Base-by-base conservation (phyloP, 225 moss, liverwort and hornwort species). In the Straminergon stramineum region DNA sequence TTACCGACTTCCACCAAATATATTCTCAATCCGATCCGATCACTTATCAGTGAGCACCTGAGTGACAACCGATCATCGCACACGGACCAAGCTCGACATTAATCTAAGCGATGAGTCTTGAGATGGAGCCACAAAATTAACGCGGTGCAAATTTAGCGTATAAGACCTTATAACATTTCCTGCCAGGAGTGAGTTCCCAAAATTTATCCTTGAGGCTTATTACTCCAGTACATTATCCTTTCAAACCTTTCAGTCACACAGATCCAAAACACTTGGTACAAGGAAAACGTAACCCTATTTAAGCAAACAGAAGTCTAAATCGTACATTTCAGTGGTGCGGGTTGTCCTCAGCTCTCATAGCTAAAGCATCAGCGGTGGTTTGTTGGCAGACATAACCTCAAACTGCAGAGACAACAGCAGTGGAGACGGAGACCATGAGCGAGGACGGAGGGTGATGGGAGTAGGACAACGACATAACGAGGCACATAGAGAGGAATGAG, bases 301-400 rank as follows among this genome's bases (percentile, higher is more conserved):
- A 19, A 65, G 26, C 24, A 30, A 86, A 83, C 56, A 79, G 55
- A 84, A 68, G 69, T 13, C 45, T 84, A 43, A 79, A 84, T 39
- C 37, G 23, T 51, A 34, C 39, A 85, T 45, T 51, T 64, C 88
- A 85, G 17, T 75, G 85, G 85, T 88, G 88, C 91, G 76, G 7
- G 80, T 45, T 84, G 81, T 75, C 88, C 85, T 88, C 91, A 88
- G 85, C 88, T 91, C 88, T 88, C 90, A 88, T 84, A 90, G 90
- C 90, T 88, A 88, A 90, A 84, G 88, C 87, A 90, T 90, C 90
- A 87, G 88, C 88, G 91, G 88, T 88, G 88, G 85, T 75, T 85
- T 64, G 32, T 74, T 57, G 85, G 81, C 85, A 91, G 81, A 85
- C 85, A 88, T 58, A 85, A 85, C 88, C 88, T 91, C 81, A 67